These are phyloP conservation scores for Heritiera fomes DNA, from an alignment of 345 rosid genomes.

Conservation along the genomic window DNA sequence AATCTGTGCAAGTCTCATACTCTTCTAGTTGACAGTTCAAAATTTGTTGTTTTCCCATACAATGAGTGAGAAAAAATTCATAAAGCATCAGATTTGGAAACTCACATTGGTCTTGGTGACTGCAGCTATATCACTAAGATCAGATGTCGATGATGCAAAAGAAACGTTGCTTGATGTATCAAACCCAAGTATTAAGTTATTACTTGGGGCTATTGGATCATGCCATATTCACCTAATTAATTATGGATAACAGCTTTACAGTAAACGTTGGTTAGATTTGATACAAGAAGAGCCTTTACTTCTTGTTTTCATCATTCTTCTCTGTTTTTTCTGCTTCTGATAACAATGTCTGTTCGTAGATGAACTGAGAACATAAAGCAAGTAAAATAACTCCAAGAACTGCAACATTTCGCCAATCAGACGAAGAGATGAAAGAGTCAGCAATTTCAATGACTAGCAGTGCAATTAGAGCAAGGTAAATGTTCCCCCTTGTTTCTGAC, in stretches of 20 bases:
- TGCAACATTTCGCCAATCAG: constrained; percentile 83
- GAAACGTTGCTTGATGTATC: constrained; percentile 57
- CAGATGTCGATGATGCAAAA: constrained; percentile 57
- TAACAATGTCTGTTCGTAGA: constrained; percentile 69
- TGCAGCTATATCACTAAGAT: constrained; percentile 45
- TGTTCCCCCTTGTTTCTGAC: constrained; percentile 57
- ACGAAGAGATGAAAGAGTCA: constrained; percentile 58
- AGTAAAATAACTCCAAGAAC: constrained; percentile 80
- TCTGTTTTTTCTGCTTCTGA: constrained; percentile 47
- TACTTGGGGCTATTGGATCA: constrained; percentile 48
- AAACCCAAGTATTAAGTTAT: constrained; percentile 47
- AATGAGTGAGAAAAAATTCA: not conserved
- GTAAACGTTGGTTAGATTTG: constrained; percentile 15
- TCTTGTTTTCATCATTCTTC: constrained; percentile 39
- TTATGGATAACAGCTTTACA: constrained; percentile 6
- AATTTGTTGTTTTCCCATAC: not conserved
- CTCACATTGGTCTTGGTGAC: constrained; percentile 47
- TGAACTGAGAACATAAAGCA: constrained; percentile 64
- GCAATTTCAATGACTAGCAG: constrained; percentile 50
- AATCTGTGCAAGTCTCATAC: too few relatives aligned
- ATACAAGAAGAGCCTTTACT: constrained; percentile 29
- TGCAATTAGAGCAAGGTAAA: constrained; percentile 75
- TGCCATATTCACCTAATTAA: constrained; percentile 37
- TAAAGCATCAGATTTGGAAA: constrained; percentile 39
- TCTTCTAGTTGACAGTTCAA: too few relatives aligned